These are phyloP conservation scores for Puccinia polysora DNA, from an alignment of 1,284 basidiomycete genomes.

Conservation along the genomic window DNA sequence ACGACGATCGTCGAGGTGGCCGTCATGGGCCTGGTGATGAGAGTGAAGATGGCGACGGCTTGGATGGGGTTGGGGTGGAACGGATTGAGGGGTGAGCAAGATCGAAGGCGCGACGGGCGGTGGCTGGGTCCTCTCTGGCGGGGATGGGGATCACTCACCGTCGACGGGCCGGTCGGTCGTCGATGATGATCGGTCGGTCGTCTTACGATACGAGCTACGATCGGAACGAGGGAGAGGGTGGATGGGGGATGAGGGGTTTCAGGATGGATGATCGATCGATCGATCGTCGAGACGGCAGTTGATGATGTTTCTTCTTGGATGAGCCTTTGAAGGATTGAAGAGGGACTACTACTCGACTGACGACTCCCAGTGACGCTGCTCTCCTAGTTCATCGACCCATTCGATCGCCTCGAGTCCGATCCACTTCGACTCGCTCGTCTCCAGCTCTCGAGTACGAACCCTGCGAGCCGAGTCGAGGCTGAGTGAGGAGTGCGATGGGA, in stretches of 20 bases:
- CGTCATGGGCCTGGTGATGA: constrained; percentile 49
- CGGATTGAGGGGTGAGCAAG: background rate
- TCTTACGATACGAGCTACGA: background rate
- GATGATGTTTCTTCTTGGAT: background rate
- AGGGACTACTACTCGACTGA: constrained; percentile 45
- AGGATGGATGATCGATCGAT: background rate
- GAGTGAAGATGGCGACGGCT: constrained; percentile 51
- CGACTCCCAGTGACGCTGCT: constrained; percentile 51
- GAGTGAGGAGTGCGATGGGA: no score
- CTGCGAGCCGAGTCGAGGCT: no score
- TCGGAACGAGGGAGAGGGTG: background rate
- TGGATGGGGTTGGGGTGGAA: background rate
- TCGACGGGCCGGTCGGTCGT: background rate
- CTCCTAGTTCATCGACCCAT: constrained; percentile 51
- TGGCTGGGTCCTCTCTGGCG: no score
- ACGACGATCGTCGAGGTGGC: constrained; percentile 50
- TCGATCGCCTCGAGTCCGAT: constrained; percentile 50
- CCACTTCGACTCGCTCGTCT: no score
- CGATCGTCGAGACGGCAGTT: background rate
- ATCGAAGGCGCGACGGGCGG: background rate
- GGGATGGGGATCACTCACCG: no score
- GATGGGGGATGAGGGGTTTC: background rate
- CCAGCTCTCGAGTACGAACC: no score
- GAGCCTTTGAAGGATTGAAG: background rate
- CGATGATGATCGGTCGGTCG: background rate